A percentile compares a stretch with the other conserved stretches of the same genome.
Evolutionary conservation across 805 yeast species (phyloP).

Genomic region (Candida krabiensis): DNA sequence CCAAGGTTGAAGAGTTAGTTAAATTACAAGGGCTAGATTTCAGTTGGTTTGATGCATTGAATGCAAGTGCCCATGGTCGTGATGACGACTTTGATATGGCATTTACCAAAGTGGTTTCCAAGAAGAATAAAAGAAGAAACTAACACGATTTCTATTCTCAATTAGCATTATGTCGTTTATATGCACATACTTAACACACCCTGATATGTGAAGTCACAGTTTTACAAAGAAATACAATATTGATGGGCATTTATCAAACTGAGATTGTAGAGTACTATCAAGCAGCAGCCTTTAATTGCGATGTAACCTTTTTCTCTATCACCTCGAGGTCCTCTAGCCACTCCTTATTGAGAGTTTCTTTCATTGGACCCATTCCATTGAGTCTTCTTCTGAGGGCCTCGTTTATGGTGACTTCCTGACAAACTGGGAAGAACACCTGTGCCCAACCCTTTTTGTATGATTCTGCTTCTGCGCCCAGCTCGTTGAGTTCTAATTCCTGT

Average conservation of each 20-base stretch:
- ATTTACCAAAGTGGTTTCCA: conserved; percentile 56
- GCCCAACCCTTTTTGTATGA: conserved; percentile 77
- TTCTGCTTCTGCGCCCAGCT: conserved; percentile 74
- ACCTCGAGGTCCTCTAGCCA: conserved; percentile 31
- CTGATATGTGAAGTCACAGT: background rate
- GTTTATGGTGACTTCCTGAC: conserved; percentile 89
- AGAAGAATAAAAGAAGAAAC: conserved; percentile 52
- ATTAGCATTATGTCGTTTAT: conserved; percentile 3
- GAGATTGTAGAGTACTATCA: too few relatives aligned
- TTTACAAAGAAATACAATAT: background rate
- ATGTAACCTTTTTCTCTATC: conserved; percentile 17
- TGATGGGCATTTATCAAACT: too few relatives aligned
- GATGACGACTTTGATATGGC: conserved; percentile 55
- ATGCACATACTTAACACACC: conserved; percentile 7
- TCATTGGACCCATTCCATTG: conserved; percentile 45
- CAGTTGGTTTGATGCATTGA: conserved; percentile 70
- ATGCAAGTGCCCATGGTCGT: conserved; percentile 16
- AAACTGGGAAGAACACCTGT: conserved; percentile 67
- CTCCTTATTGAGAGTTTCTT: conserved; percentile 29
- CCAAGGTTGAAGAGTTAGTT: conserved; percentile 61
- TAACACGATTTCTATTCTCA: conserved; percentile 2
- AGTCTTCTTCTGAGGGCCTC: conserved; percentile 84
- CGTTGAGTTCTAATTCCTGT: conserved; percentile 79
- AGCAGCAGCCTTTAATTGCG: conserved; percentile 10
- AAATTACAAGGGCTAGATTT: conserved; percentile 42